Evolutionary conservation across 768 basidiomycete genomes (phyloP).

Genomic region (Asterophora parasitica): DNA sequence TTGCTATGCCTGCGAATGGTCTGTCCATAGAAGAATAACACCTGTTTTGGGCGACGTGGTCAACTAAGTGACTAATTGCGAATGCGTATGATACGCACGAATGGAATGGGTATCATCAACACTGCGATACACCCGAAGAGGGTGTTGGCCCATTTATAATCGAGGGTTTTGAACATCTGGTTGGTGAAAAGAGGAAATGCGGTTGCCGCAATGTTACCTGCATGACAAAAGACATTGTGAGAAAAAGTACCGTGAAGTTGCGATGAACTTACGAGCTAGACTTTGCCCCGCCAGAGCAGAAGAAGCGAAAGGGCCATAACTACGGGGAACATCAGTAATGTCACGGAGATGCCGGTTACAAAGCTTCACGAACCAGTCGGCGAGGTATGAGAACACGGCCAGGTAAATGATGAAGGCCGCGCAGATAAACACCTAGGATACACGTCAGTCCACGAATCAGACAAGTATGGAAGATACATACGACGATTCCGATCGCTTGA

Average conservation of each 20-base stretch:
- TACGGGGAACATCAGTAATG: conserved; percentile 6
- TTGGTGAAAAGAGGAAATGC: conserved; percentile 61
- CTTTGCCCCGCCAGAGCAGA: conserved; percentile 68
- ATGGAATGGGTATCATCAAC: conserved; percentile 57
- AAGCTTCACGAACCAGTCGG: conserved; percentile 47
- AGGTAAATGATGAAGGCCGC: conserved; percentile 52
- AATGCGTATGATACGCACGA: conserved; percentile 30
- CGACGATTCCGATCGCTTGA: conserved; percentile 47
- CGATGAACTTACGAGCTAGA: conserved; percentile 40
- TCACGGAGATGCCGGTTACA: not conserved
- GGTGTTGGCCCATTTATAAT: conserved; percentile 57
- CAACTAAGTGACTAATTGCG: not conserved
- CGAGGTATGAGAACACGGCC: conserved; percentile 56
- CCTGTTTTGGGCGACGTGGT: conserved; percentile 18
- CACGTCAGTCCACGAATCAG: not conserved
- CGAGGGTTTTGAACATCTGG: conserved; percentile 52
- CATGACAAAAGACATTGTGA: not conserved
- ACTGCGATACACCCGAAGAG: conserved; percentile 49
- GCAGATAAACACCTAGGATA: conserved; percentile 41
- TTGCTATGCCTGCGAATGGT: conserved; percentile 35
- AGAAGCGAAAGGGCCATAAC: conserved; percentile 60
- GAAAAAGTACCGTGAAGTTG: not conserved
- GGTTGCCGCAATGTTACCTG: conserved; percentile 46
- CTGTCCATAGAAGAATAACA: conserved; percentile 40
- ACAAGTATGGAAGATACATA: conserved; percentile 14